phyloP scores from a whole-genome alignment of 2,329 filamentous ascomycete species.

The Pezicula radicicola region DNA sequence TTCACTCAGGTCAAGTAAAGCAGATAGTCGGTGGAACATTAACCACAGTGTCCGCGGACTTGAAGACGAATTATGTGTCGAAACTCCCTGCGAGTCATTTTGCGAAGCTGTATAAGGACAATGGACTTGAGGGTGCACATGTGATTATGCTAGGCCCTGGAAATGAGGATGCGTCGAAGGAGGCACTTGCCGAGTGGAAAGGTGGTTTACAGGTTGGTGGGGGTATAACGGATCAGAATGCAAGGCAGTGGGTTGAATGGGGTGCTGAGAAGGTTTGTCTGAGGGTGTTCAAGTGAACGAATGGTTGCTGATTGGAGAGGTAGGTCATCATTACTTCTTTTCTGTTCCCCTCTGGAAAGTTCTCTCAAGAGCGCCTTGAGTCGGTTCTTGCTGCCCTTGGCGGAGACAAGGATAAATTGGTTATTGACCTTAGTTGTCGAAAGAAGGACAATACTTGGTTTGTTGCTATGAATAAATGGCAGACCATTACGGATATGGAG shows the following conservation, averaged over 20 bases:
- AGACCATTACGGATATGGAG: conserved; percentile 95
- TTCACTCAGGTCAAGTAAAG: conserved; percentile 96
- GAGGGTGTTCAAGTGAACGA: background rate
- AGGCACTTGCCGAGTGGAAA: conserved; percentile 78
- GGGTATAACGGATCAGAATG: conserved; percentile 87
- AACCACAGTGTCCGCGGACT: conserved; percentile 57
- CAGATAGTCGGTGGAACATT: conserved; percentile 97
- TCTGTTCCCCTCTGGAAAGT: conserved; percentile 81
- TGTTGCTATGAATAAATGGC: conserved; percentile 99
- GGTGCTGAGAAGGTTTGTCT: conserved; percentile 80
- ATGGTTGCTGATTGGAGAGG: conserved; percentile 15
- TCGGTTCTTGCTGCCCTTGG: conserved; percentile 70
- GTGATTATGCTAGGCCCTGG: conserved; percentile 95
- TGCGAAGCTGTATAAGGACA: conserved; percentile 74
- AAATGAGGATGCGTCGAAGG: conserved; percentile 75
- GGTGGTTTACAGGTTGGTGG: conserved; percentile 83
- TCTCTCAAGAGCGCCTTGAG: conserved; percentile 74
- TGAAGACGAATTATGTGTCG: conserved; percentile 93
- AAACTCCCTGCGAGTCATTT: conserved; percentile 78
- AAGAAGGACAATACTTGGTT: conserved; percentile 74
- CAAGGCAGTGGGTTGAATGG: conserved; percentile 77
- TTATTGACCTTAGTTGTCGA: conserved; percentile 93
- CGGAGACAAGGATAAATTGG: conserved; percentile 75
- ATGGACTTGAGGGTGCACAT: conserved; percentile 75
- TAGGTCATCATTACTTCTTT: conserved; percentile 97